Evolutionary conservation across 176 grass and related monocot species (phyloP), one percentile per base, ranked within the genome.

Genomic region (Oryza rufipogon): DNA sequence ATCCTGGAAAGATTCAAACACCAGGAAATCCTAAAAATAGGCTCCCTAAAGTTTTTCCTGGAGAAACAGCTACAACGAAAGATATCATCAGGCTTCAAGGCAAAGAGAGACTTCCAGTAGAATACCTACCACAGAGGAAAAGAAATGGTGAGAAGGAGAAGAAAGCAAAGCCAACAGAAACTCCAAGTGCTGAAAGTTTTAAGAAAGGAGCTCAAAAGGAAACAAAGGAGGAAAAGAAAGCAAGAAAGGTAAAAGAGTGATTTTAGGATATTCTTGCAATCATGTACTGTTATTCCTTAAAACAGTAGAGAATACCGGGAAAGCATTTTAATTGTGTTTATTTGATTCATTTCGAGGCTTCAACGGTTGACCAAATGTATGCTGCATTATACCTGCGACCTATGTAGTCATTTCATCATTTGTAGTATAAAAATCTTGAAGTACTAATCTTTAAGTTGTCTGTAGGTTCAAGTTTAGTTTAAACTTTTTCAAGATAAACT

Each of bases 181-280:
- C 63, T 70, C 70, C 41, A 49, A 60, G n/a, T 63, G 25, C 11
- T 80, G 89, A 84, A 76, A 80, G 58, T 56, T 33, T 56, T 48
- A 84, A 84, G 42, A 91, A 84, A 20, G 64, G 54, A 76, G 42
- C 26, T n/a, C 76, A 84, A 14, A 91, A 91, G 49, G 93, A 96
- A 86, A 89, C 93, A 10, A 96, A 99, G 84, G 93, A 92, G 32
- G 91, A 99, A 89, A 99, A 99, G 89, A 96, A 99, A 81, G 89
- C 94, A 80, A 89, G 96, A 71, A 99, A 99, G 96, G 96, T 99
- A 89, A 70, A 70, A 49, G 46, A 25, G 38, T 44, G 2, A 13
- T 30, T 81, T 87, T 87, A 42, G 19, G 7, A 79, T 79, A 68
- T 20, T 58, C 26, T 49, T 70, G 48, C 42, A 22, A 10, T 61